Percentiles rank a stretch among this genome's conserved stretches.
These are phyloP conservation scores for Solanum sejunctum DNA, from an alignment of 257 asterid species.

Conservation along the genomic window DNA sequence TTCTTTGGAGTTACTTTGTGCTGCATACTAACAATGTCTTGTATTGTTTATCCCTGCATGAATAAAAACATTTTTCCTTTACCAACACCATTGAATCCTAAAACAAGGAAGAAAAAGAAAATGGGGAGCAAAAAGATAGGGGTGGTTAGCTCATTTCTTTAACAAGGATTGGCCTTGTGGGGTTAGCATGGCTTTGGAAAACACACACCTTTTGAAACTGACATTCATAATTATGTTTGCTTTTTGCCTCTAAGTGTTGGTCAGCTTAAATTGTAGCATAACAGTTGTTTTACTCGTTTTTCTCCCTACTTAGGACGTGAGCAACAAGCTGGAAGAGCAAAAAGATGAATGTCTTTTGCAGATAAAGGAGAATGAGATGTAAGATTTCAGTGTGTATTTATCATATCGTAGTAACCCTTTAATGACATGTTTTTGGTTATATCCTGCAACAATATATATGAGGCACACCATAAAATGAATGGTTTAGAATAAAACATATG, in stretches of 20 bases:
- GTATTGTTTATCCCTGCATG: not conserved
- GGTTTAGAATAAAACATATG: not conserved
- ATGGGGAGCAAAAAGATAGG: not conserved
- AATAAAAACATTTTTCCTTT: not conserved
- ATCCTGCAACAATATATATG: not conserved
- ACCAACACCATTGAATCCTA: not conserved
- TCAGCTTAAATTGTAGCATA: not conserved
- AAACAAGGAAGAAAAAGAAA: not conserved
- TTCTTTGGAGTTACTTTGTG: not conserved
- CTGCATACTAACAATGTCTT: not conserved
- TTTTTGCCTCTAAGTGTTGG: not conserved
- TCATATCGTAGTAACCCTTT: not conserved
- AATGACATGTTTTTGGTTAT: not conserved
- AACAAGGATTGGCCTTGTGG: not conserved
- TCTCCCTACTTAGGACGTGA: slow-evolving; percentile 51
- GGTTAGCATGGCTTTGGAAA: not conserved
- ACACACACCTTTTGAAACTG: not conserved
- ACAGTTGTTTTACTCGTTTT: not conserved
- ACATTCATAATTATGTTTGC: not conserved
- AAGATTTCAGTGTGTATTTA: slow-evolving; percentile 21
- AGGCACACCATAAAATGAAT: not conserved
- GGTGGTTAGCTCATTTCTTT: not conserved
- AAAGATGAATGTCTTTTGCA: slow-evolving; percentile 84
- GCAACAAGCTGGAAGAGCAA: slow-evolving; percentile 91
- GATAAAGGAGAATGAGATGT: slow-evolving; percentile 95